Percentiles rank a stretch among this genome's conserved stretches.
Evolutionary conservation across 1,284 basidiomycete species (phyloP).

Genomic region (Agroathelia rolfsii): DNA sequence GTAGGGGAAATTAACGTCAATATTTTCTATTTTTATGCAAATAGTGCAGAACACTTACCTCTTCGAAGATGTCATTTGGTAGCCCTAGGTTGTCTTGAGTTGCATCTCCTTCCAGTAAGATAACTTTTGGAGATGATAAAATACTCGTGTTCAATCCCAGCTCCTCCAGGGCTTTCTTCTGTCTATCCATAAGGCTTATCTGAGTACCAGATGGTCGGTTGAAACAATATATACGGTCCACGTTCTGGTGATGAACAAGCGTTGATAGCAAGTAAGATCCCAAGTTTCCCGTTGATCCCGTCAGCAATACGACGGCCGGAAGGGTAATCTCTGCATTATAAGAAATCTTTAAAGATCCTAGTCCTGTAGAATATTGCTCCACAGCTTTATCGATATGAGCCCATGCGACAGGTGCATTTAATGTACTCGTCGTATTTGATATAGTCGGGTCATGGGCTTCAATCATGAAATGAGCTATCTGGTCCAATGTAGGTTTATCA

Average conservation of each 20-base stretch:
- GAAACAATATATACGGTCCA: conserved; percentile 21
- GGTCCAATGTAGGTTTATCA: conserved; percentile 15
- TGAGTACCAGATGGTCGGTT: conserved; percentile 17
- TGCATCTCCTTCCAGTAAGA: conserved; percentile 20
- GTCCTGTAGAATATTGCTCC: no score
- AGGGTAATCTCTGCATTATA: no score
- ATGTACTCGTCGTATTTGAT: no score
- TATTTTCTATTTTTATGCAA: no score
- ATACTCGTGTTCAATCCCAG: conserved; percentile 20
- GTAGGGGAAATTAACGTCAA: no score
- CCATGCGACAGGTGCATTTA: no score
- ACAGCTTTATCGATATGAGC: no score
- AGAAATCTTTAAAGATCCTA: no score
- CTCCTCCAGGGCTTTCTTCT: conserved; percentile 19
- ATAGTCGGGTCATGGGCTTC: no score
- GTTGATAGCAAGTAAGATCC: conserved; percentile 20
- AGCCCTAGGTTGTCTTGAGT: conserved; percentile 17
- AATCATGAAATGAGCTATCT: conserved; percentile 12
- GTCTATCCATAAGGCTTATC: conserved; percentile 15
- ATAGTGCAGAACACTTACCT: no score
- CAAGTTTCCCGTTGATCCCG: conserved; percentile 22
- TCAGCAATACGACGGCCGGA: conserved; percentile 20
- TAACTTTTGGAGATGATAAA: conserved; percentile 20
- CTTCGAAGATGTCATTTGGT: conserved; percentile 12
- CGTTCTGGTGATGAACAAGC: conserved; percentile 12